Conservation (phyloP, 1,284 basidiomycete genomes). For the Boletellus sp. region DNA sequence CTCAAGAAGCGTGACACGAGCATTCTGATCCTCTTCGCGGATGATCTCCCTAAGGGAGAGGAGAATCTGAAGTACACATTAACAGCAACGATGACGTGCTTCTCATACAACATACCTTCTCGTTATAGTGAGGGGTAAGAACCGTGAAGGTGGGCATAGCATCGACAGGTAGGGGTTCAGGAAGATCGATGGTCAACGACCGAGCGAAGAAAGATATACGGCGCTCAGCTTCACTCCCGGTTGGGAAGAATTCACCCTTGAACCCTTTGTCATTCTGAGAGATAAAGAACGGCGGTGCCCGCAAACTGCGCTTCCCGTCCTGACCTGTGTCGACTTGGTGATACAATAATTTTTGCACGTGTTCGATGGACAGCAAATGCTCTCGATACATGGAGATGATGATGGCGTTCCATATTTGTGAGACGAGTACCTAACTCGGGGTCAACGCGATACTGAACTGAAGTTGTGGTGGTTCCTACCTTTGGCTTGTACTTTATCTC, state of each 20-base stretch:
- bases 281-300: conserved; percentile 94
- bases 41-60: conserved; percentile 94
- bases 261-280: conserved; percentile 81
- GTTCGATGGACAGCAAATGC: conserved; percentile 92
- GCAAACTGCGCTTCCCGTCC: conserved; percentile 82
- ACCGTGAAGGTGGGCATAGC: conserved; percentile 98
- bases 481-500: conserved; percentile 97
- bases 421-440: conserved; percentile 79
- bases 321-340: conserved; percentile 87
- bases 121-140: conserved; percentile 92
- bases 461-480: conserved; percentile 40
- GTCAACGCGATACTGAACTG: conserved; percentile 2
- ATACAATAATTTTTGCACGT: conserved; percentile 91
- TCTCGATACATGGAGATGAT: conserved; percentile 99
- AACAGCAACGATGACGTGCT: conserved; percentile 4
- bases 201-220: conserved; percentile 97
- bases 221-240: conserved; percentile 88
- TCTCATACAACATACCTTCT: conserved; percentile 58
- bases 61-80: conserved; percentile 56
- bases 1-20: conserved; percentile 90
- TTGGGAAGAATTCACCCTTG: conserved; percentile 91
- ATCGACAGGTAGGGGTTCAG: conserved; percentile 87
- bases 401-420: conserved; percentile 97
- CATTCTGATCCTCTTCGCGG: conserved; percentile 93
- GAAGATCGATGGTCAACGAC: conserved; percentile 86